Percentiles rank a stretch among this genome's conserved stretches.
These are phyloP conservation scores for Saprolegnia diclina DNA, from an alignment of 352 stramenopile genomes.

Conservation along the genomic window DNA sequence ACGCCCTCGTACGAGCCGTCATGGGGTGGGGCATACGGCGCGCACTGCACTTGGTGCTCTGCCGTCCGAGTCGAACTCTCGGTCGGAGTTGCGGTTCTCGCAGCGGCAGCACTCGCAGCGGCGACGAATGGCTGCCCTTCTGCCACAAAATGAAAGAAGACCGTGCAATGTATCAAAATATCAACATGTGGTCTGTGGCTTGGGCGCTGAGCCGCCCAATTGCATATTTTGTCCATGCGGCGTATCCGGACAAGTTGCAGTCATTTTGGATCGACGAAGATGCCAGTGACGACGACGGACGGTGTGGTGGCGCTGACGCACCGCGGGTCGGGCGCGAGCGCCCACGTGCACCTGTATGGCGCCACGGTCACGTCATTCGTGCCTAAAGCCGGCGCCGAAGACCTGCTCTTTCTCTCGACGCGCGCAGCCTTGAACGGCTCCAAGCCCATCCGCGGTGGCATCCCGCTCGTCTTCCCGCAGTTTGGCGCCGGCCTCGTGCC, in stretches of 20 bases:
- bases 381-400: slow-evolving; percentile 52
- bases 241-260: too few relatives aligned
- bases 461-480: slow-evolving; percentile 95
- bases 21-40: too few relatives aligned
- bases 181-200: not conserved
- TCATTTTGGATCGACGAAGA: too few relatives aligned
- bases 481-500: slow-evolving; percentile 72
- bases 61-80: too few relatives aligned
- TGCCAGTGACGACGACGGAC: slow-evolving; percentile 21
- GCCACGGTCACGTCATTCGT: slow-evolving; percentile 89
- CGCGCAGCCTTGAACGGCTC: slow-evolving; percentile 85
- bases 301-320: slow-evolving; percentile 21
- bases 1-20: too few relatives aligned
- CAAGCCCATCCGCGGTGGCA: slow-evolving; percentile 93
- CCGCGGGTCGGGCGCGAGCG: slow-evolving; percentile 45
- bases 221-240: too few relatives aligned
- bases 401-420: slow-evolving; percentile 91
- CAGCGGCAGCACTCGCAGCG: too few relatives aligned
- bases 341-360: slow-evolving; percentile 86
- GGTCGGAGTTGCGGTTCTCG: too few relatives aligned
- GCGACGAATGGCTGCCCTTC: too few relatives aligned
- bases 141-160: too few relatives aligned
- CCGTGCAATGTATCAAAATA: not conserved
- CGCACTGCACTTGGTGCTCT: too few relatives aligned
- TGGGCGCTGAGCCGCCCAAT: too few relatives aligned